Conservation (phyloP, 2,329 filamentous ascomycete genomes). For the Calonectria pseudoreteaudii region DNA sequence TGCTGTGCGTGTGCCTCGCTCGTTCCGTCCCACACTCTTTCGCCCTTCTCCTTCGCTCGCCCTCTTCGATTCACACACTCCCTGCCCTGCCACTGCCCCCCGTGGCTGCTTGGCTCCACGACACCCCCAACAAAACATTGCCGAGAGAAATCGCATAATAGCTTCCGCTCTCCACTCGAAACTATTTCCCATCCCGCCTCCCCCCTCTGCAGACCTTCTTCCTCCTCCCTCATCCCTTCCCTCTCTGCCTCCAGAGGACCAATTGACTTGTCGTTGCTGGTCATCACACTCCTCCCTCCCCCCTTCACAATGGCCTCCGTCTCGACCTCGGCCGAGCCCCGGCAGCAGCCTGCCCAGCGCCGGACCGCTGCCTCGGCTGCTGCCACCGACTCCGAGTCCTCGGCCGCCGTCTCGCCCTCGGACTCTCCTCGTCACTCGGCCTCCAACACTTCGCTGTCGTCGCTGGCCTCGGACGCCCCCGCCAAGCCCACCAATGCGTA, state of each 20-base stretch:
- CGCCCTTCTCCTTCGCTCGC: not conserved
- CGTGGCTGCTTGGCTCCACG: constrained; percentile 38
- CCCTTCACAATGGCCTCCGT: constrained; percentile 58
- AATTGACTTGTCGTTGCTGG: constrained; percentile 32
- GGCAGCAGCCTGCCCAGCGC: constrained; percentile 58
- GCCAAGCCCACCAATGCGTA: constrained; percentile 53
- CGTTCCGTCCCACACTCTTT: not conserved
- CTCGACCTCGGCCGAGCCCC: constrained; percentile 55
- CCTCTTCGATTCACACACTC: not conserved
- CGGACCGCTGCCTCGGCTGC: constrained; percentile 62
- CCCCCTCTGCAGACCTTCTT: constrained; percentile 5
- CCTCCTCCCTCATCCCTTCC: constrained; percentile 15
- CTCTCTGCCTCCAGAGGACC: constrained; percentile 24
- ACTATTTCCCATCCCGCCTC: constrained; percentile 6
- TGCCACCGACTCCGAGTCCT: constrained; percentile 64
- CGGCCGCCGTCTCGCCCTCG: constrained; percentile 67
- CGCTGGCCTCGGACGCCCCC: constrained; percentile 76
- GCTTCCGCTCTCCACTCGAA: constrained; percentile 29
- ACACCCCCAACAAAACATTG: constrained; percentile 43
- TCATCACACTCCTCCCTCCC: constrained; percentile 22
- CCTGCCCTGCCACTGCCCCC: constrained; percentile 28
- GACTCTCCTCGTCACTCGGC: constrained; percentile 73
- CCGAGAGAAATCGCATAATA: constrained; percentile 33
- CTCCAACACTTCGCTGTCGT: constrained; percentile 93
- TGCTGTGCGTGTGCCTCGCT: not conserved